phyloP scores from a whole-genome alignment of 2,329 filamentous ascomycete species.

The Aspergillus brunneoviolaceus region DNA sequence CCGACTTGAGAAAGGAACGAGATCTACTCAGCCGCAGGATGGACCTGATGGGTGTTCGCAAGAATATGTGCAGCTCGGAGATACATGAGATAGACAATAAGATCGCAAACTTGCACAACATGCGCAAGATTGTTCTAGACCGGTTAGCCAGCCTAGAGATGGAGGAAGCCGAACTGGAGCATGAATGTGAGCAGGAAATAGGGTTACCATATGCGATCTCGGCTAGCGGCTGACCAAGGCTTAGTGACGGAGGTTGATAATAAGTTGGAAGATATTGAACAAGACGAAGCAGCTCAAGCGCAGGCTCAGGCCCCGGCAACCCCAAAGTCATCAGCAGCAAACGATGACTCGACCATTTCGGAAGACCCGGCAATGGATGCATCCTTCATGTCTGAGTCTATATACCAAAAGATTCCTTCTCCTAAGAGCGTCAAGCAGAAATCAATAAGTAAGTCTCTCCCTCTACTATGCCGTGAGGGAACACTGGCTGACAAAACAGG shows the following conservation, averaged over 20 bases:
- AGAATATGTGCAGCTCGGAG: conserved; percentile 96
- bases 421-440: conserved; percentile 54
- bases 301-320: conserved; percentile 32
- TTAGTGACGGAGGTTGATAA: conserved; percentile 59
- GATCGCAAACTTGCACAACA: conserved; percentile 85
- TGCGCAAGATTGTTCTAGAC: conserved; percentile 89
- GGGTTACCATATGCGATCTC: background rate
- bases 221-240: conserved; percentile 5
- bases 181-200: conserved; percentile 65
- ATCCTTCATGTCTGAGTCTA: conserved; percentile 94
- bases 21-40: conserved; percentile 77
- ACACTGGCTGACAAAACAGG: conserved; percentile 47
- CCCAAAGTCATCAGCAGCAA: conserved; percentile 36
- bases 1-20: conserved; percentile 76
- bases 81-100: conserved; percentile 97
- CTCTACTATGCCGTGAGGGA: background rate
- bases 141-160: conserved; percentile 82
- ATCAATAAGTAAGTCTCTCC: conserved; percentile 37
- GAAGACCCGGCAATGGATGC: conserved; percentile 53
- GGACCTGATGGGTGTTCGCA: conserved; percentile 87
- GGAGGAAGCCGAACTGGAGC: conserved; percentile 85
- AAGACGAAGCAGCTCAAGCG: conserved; percentile 42
- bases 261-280: conserved; percentile 62
- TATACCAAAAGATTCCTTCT: conserved; percentile 88
- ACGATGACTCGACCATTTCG: conserved; percentile 54